Evolutionary conservation across 2,329 filamentous ascomycete genomes (phyloP), one percentile per base, ranked within the genome.

Genomic region (Colletotrichum acutatum): DNA sequence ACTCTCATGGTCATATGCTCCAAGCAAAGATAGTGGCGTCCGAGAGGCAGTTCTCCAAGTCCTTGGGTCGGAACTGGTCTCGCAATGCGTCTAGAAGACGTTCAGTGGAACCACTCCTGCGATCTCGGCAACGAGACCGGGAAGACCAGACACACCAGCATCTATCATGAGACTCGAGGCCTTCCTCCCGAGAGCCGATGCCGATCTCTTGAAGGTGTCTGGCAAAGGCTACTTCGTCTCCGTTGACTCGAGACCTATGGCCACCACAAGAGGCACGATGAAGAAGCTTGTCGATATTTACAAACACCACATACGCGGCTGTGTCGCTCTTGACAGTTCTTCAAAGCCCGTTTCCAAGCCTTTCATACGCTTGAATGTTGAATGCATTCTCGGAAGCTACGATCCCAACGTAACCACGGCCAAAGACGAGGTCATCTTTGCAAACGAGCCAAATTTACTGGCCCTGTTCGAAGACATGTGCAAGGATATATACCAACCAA

Each of bases 371-470:
- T 80, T 95, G 49, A 88, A 90, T 69, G 90, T 95, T 34, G 79
- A 79, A 16, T 95, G 92, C 77, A 87, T 90, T 0, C 78, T 83
- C 1, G 86, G 86, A 32, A 91, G 85, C 71, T 95, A 95, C 77
- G 93, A 95, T 80, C 85, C 87, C 1, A 95, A 95, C 75, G 81
- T 95, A 6, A 90, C 94, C 72, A 89, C 93, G 4, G 85, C 90
- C 4, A 95, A 95, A 78, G 90, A 94, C 69, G 90, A 94, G 76
- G 87, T 95, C 2, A 77, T 94, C 0, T 95, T 95, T 77, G 84
- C 84, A 5, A 84, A 94, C 63, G 88, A 91, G 74, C 60, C 80
- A 2, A 61, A 66, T 2, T 57, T 90, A 0, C 74, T 89, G 2
- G 76, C 82, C n/a, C 79, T 84, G 22, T 90, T 90, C 62, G 83